Base-by-base conservation (phyloP, 139 green algal genomes). In the Nannochloris sp. region DNA sequence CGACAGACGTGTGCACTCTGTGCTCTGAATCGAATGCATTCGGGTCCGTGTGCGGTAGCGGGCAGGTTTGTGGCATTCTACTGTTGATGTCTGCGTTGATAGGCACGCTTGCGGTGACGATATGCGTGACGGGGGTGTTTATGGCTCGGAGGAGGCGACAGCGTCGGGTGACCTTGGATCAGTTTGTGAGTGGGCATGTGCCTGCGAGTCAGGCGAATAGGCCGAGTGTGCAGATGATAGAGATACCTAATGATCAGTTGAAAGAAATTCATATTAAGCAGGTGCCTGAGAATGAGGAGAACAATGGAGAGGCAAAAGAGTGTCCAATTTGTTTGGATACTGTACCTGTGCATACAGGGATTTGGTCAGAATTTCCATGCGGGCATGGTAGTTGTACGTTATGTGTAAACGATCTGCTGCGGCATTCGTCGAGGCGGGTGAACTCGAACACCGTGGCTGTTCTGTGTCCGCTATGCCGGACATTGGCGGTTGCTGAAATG, bases 321-420 rank as follows among this genome's bases (percentile, higher is more conserved):
- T 74, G 67, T 64, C 25, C 25, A 5, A 68, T 74, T 16, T 74
- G 67, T 40, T 24, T 74, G 34, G 67, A 74, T 9, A 34, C 15
- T 3, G 37, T 63, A 7, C 48, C 31, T 0, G 44, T 67, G 9
- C 19, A 12, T 12, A 27, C 4, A 18, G 59, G 21, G 24, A 49
- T 21, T 16, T 74, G 60, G 67, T 43, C 36, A 24, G 21, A 36
- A 27, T 74, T 68, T 49, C 67, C 67, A 18, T 74, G 67, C 36
- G 27, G 37, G 14, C 67, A 74, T 48, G 60, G 49, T n/a, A 36
- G 49, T 8, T 74, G 67, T 51, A n/a, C 3, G 19, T 18, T 10
- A 16, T 74, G 67, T 25, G 18, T 61, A 2, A 18, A 16, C 4
- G 67, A 74, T 55, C 8, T 74, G 25, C 40, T 74, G 15, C 44